Evolutionary conservation across 148 eudicot species (phyloP), one percentile per base, ranked within the genome.

Genomic region (Heliamphora exappendiculata): DNA sequence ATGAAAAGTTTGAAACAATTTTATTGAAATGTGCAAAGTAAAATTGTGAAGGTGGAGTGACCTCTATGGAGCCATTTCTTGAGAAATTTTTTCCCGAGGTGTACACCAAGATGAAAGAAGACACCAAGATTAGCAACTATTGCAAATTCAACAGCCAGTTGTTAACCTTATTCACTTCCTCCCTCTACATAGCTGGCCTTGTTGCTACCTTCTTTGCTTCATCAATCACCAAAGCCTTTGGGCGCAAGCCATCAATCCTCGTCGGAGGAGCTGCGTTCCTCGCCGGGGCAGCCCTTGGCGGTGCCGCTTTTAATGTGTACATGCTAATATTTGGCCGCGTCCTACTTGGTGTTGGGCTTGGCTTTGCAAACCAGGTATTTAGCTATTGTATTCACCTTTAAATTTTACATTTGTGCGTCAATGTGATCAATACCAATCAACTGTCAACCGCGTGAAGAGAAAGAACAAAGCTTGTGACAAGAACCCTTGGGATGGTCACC

Each of bases 291-390:
- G 54, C 76, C 70, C 50, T 81, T 17, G 71, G 79, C 53, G 82
- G 82, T 34, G 76, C 74, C n/a, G 82, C 87, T 47, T 62, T 65
- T 20, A 78, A 76, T 37, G 0, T 84, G n/a, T 76, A 76, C 50
- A 78, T 81, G 84, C 82, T 84, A 70, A 84, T 81, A 9, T 45
- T 68, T 22, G 87, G 87, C 63, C 82, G 84, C 16, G 13, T 84
- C 36, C 36, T 84, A 67, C 84, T 84, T 63, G 87, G 87, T 45
- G 33, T 84, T 67, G 87, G 87, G 14, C 78, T 84, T 53, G 84
- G 87, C 28, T 84, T 81, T 57, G 73, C 87, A 22, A 84, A 81
- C 70, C 84, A 84, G 87, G 87, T 59, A 74, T 67, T 45, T 49
- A n/a, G n/a, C n/a, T n/a, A n/a, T n/a, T n/a, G n/a, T n/a, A n/a